A percentile compares a stretch with the other conserved stretches of the same genome.
These are phyloP conservation scores for Sugiyamaella chiloensis DNA, from an alignment of 805 yeast genomes.

Conservation along the genomic window DNA sequence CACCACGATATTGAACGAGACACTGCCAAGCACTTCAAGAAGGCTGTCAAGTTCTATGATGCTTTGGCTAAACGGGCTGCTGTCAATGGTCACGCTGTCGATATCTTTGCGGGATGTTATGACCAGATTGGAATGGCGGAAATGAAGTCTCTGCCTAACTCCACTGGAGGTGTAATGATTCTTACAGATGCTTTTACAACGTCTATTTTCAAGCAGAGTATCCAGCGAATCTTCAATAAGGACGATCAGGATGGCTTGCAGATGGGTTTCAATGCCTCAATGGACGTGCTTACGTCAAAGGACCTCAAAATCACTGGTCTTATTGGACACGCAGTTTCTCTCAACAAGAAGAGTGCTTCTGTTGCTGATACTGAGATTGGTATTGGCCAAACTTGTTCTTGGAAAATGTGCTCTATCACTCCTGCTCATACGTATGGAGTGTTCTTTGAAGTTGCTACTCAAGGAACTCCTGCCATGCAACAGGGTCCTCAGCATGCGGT, in stretches of 20 bases:
- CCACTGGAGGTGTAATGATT: slow-evolving; percentile 86
- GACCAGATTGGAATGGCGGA: slow-evolving; percentile 95
- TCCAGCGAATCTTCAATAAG: slow-evolving; percentile 78
- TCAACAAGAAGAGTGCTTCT: slow-evolving; percentile 53
- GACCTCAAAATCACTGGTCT: slow-evolving; percentile 89
- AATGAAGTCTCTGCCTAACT: slow-evolving; percentile 80
- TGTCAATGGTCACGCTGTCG: slow-evolving; percentile 73
- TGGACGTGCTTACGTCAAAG: slow-evolving; percentile 74
- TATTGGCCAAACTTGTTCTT: slow-evolving; percentile 85
- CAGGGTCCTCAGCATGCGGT: slow-evolving; percentile 33
- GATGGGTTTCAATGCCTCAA: slow-evolving; percentile 86
- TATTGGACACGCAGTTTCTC: slow-evolving; percentile 87
- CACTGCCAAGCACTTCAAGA: slow-evolving; percentile 80
- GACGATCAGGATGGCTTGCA: slow-evolving; percentile 83
- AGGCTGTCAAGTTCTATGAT: slow-evolving; percentile 80
- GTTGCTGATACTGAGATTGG: slow-evolving; percentile 94
- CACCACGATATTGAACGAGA: slow-evolving; percentile 96
- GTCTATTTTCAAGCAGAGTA: slow-evolving; percentile 87
- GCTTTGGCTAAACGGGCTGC: slow-evolving; percentile 69
- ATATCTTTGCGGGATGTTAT: slow-evolving; percentile 90
- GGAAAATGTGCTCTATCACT: slow-evolving; percentile 79
- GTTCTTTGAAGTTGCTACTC: slow-evolving; percentile 72
- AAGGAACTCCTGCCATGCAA: slow-evolving; percentile 34
- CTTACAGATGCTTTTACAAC: slow-evolving; percentile 92
- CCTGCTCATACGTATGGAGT: slow-evolving; percentile 88